These are phyloP conservation scores for Fusarium subtropicale DNA, from an alignment of 2,329 filamentous ascomycete species.

Conservation along the genomic window DNA sequence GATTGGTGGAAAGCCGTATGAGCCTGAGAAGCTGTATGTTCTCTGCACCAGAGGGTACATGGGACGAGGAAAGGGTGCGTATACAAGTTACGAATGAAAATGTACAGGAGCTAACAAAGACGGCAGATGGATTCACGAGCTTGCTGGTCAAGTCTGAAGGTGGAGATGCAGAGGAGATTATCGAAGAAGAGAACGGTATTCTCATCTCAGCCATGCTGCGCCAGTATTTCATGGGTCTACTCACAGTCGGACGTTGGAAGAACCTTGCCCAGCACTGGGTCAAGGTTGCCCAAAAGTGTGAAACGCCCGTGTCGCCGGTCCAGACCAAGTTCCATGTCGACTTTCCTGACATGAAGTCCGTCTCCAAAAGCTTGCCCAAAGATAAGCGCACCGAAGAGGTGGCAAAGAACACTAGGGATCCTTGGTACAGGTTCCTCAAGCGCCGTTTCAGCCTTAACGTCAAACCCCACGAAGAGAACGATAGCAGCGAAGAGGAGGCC, in stretches of 20 bases:
- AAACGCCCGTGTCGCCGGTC: conserved; percentile 59
- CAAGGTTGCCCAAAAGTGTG: conserved; percentile 70
- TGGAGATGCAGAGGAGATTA: conserved; percentile 79
- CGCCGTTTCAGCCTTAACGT: conserved; percentile 52
- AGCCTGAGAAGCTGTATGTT: conserved; percentile 73
- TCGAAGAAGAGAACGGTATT: conserved; percentile 88
- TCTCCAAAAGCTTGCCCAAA: conserved; percentile 41
- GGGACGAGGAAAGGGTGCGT: conserved; percentile 78
- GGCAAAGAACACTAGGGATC: conserved; percentile 40
- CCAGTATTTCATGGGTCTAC: conserved; percentile 90
- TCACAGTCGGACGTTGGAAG: conserved; percentile 83
- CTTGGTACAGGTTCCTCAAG: conserved; percentile 55
- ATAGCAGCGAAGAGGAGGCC: conserved; percentile 58
- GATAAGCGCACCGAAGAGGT: conserved; percentile 39
- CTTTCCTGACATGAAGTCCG: conserved; percentile 35
- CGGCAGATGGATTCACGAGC: conserved; percentile 77
- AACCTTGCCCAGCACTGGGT: conserved; percentile 78
- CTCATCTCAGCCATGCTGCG: conserved; percentile 87
- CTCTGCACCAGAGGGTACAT: conserved; percentile 89
- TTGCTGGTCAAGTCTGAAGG: conserved; percentile 82
- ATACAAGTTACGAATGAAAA: no score
- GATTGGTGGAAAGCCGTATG: conserved; percentile 71
- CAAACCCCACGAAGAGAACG: conserved; percentile 51
- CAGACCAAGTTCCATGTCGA: conserved; percentile 32
- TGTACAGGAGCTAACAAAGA: conserved; percentile 26